Base-by-base conservation (phyloP, 2,329 filamentous ascomycete species). In the Neobulgaria alba region DNA sequence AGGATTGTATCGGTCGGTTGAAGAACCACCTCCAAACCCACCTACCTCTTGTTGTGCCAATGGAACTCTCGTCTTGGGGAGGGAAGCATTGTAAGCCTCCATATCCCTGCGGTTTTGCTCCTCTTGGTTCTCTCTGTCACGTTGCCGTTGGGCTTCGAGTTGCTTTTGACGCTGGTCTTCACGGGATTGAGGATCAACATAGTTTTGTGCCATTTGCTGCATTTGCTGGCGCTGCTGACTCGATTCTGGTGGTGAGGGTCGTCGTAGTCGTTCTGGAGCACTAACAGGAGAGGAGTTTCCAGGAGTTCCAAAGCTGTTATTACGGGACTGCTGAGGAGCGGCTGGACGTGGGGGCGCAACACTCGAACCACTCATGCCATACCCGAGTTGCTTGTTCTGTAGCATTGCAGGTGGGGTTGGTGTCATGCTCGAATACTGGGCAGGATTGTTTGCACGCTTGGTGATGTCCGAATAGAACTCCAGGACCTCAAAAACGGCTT, bases 21-120 rank as follows among this genome's bases (percentile, higher is more conserved):
- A 41, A 9, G 46, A 31, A 21, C 44, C 41, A 40, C 64, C 67
- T 67, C 67, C 62, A 43, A 69, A 69, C 47, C 81, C 80, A 42
- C 85, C 86, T 52, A 96, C 67, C 62, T 96, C 92, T 63, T 95
- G 89, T 61, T 96, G 86, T 21, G 89, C 88, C 50, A 92, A 57
- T 2, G 86, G 85, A 9, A 79, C 67, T 59, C 85, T 86, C 48
- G 74, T 80, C 68, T 94, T 84, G 21, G 88, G 90, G 45, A 95
- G 67, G 17, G 85, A 87, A 26, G 86, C 84, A 61, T 96, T 95
- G 63, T 95, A 95, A 14, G 79, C 85, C 58, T 92, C 88, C 52
- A 85, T 71, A 38, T 95, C 87, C 50, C 82, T 77, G 40, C 85
- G 74, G 39, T 74, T 74, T 55, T 80, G 76, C 53, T 87, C 82